These are phyloP conservation scores for Phylloporus sp. DNA, from an alignment of 768 basidiomycete genomes.

Conservation along the genomic window DNA sequence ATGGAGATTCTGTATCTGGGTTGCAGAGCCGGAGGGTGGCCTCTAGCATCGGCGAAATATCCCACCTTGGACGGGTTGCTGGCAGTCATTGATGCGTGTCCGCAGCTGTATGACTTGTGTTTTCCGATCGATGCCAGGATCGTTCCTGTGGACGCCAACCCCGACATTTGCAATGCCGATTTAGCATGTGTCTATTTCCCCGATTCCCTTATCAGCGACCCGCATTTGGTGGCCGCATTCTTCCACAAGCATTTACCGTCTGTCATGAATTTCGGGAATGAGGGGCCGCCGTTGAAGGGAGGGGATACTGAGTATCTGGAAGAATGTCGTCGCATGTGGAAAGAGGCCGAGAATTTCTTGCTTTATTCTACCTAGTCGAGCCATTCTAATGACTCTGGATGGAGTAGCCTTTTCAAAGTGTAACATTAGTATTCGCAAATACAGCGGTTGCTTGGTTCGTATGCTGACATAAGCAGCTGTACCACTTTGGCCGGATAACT, in stretches of 20 bases:
- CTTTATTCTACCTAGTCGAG: no score
- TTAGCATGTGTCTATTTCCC: background rate
- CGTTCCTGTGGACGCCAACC: background rate
- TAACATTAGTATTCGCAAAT: no score
- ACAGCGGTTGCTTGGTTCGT: background rate
- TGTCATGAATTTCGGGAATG: no score
- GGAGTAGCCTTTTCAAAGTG: no score
- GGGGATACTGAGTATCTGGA: no score
- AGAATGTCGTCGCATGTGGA: no score
- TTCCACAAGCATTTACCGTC: background rate
- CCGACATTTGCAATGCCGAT: background rate
- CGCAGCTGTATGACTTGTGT: background rate
- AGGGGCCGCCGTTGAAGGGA: no score
- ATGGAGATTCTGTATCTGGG: background rate
- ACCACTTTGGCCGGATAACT: background rate
- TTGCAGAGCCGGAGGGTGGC: no score
- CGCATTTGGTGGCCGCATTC: background rate
- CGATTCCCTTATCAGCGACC: background rate
- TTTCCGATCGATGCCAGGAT: constrained; percentile 1
- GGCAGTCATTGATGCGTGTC: background rate
- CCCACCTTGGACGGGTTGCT: background rate
- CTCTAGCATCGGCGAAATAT: background rate
- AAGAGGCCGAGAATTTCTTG: no score
- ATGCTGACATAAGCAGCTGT: background rate
- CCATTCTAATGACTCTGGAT: no score